These are phyloP conservation scores for Verticillium zaregamsianum DNA, from an alignment of 2,329 filamentous ascomycete genomes.

Conservation along the genomic window DNA sequence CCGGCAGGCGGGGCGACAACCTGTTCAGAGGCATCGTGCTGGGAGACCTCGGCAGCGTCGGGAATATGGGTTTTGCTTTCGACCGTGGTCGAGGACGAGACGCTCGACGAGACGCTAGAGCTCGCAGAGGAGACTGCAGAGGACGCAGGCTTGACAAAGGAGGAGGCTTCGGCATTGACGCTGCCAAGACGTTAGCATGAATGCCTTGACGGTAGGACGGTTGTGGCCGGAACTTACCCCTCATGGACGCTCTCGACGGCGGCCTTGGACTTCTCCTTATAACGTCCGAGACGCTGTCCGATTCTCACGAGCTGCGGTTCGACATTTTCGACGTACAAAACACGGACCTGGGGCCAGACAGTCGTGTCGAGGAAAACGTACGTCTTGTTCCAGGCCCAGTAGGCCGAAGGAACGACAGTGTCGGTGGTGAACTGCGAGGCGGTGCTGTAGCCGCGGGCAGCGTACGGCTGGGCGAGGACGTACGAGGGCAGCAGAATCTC, in stretches of 20 bases:
- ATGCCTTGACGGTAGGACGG: neutral
- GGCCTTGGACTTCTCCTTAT: conserved; percentile 47
- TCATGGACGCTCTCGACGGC: conserved; percentile 26
- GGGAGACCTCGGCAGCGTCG: conserved; percentile 13
- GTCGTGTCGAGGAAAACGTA: conserved; percentile 69
- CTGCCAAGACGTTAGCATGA: neutral
- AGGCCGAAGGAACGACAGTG: conserved; percentile 68
- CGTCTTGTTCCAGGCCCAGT: conserved; percentile 66
- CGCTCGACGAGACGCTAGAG: conserved; percentile 16
- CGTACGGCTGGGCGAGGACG: conserved; percentile 68
- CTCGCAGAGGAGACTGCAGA: conserved; percentile 10
- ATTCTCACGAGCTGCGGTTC: conserved; percentile 94
- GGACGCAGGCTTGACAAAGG: conserved; percentile 34
- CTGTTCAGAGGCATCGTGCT: conserved; percentile 14
- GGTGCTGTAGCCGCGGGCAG: conserved; percentile 61
- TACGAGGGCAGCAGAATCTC: conserved; percentile 74
- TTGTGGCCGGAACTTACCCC: conserved; percentile 17
- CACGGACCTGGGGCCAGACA: conserved; percentile 75
- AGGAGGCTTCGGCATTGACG: conserved; percentile 26
- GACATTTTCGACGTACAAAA: conserved; percentile 85
- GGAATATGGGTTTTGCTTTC: conserved; percentile 13
- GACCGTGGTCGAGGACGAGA: conserved; percentile 19
- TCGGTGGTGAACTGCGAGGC: conserved; percentile 63
- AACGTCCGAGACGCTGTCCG: conserved; percentile 78
- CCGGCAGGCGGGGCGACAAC: conserved; percentile 41